Conservation (phyloP, 78 protist genomes). For the Speleostelium caveatum region DNA sequence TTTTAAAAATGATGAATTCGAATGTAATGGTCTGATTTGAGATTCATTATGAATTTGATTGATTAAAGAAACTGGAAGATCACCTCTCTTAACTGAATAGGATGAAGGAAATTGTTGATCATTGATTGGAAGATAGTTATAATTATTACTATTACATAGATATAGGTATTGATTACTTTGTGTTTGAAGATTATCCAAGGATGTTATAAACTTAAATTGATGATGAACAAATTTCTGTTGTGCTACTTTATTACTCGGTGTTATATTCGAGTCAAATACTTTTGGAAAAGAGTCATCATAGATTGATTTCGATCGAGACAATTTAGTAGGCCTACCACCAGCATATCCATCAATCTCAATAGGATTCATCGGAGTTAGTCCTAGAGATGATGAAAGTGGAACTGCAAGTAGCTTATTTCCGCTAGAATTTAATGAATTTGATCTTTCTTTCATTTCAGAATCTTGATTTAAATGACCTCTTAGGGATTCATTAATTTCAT, state of each 20-base stretch:
- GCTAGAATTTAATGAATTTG: background rate
- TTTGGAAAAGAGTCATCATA: background rate
- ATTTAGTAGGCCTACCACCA: background rate
- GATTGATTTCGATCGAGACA: background rate
- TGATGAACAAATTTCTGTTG: conserved; percentile 43
- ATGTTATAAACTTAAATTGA: conserved; percentile 39
- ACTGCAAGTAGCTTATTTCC: background rate
- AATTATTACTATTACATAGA: background rate
- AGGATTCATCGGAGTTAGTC: background rate
- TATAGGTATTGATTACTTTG: conserved; percentile 8
- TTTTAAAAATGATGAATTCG: conserved; percentile 45
- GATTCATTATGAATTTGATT: background rate
- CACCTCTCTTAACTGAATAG: too few species aligned
- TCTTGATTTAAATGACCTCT: background rate
- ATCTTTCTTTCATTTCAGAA: background rate
- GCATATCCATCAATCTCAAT: background rate
- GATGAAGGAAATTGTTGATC: too few species aligned
- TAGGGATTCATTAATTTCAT: conserved; percentile 1
- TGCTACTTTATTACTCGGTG: background rate
- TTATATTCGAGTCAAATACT: background rate
- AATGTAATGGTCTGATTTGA: conserved; percentile 41
- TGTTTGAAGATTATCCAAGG: conserved; percentile 25
- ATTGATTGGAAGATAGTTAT: background rate
- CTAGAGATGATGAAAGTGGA: background rate
- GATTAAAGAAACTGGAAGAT: background rate